These are phyloP conservation scores for Neoscytalidium dimidiatum DNA, from an alignment of 2,329 filamentous ascomycete genomes.

Conservation along the genomic window DNA sequence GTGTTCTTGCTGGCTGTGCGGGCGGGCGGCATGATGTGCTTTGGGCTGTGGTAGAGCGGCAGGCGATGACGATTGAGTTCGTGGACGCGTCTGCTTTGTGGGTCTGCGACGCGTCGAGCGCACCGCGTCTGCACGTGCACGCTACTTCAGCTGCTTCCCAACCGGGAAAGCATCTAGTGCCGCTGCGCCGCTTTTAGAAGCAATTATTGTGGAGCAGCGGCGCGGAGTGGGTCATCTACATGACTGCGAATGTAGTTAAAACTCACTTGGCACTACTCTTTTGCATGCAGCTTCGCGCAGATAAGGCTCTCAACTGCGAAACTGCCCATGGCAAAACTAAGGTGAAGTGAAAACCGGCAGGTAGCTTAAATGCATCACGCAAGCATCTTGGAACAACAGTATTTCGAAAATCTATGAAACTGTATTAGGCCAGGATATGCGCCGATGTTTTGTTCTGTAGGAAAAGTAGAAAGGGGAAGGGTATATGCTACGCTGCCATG, in stretches of 20 bases:
- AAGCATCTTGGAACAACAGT: background rate
- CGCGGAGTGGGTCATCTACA: background rate
- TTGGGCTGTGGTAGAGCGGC: background rate
- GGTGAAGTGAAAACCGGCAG: background rate
- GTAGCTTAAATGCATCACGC: background rate
- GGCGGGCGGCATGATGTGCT: slow-evolving; percentile 13
- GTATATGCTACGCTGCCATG: slow-evolving; percentile 20
- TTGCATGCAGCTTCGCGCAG: background rate
- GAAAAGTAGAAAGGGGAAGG: slow-evolving; percentile 15
- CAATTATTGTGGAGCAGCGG: slow-evolving; percentile 5
- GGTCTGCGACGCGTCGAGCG: background rate
- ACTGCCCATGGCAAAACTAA: background rate
- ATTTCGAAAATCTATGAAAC: background rate
- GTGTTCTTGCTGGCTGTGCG: slow-evolving; percentile 5
- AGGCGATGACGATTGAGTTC: background rate
- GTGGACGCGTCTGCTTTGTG: background rate
- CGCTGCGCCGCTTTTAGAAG: background rate
- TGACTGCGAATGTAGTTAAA: background rate
- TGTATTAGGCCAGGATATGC: background rate
- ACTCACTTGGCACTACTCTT: background rate
- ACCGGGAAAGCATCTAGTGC: background rate
- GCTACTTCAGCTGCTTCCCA: background rate
- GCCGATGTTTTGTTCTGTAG: slow-evolving; percentile 1
- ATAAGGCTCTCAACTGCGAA: background rate
- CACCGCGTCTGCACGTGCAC: background rate